A percentile compares a stretch with the other conserved stretches of the same genome.
Evolutionary conservation across 768 basidiomycete species (phyloP).

Genomic region (Leccinum boreale): DNA sequence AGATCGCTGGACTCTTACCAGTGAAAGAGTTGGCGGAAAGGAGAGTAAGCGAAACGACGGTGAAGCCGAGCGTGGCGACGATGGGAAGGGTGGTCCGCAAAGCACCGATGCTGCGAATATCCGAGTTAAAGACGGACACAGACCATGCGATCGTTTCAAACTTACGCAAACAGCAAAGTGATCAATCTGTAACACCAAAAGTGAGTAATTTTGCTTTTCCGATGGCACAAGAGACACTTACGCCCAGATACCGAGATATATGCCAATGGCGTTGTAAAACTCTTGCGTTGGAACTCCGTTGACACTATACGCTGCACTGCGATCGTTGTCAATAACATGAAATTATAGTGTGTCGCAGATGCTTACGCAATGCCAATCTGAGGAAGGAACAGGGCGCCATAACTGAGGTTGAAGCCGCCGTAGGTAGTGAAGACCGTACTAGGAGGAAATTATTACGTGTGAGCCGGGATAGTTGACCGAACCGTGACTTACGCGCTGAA

Average conservation of each 20-base stretch:
- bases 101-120: slow-evolving; percentile 12
- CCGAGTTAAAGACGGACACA: neutral
- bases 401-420: slow-evolving; percentile 29
- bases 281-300: slow-evolving; percentile 23
- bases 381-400: slow-evolving; percentile 27
- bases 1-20: slow-evolving; percentile 11
- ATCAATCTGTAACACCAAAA: slow-evolving; percentile 13
- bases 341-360: too few species aligned
- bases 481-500: slow-evolving; percentile 22
- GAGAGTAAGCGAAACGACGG: slow-evolving; percentile 23
- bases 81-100: slow-evolving; percentile 26
- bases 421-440: slow-evolving; percentile 29
- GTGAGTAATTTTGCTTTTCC: neutral
- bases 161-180: slow-evolving; percentile 24
- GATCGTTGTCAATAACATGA: neutral
- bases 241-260: slow-evolving; percentile 28
- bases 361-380: slow-evolving; percentile 26
- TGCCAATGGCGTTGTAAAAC: slow-evolving; percentile 25
- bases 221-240: slow-evolving; percentile 2
- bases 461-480: neutral
- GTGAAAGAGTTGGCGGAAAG: slow-evolving; percentile 28
- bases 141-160: neutral
- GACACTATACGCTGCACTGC: slow-evolving; percentile 24
- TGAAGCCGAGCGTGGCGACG: slow-evolving; percentile 18
- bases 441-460: neutral